Percentiles rank a stretch among this genome's conserved stretches.
Evolutionary conservation across 2,329 filamentous ascomycete species (phyloP).

Genomic region (Cordyceps pruinosa): DNA sequence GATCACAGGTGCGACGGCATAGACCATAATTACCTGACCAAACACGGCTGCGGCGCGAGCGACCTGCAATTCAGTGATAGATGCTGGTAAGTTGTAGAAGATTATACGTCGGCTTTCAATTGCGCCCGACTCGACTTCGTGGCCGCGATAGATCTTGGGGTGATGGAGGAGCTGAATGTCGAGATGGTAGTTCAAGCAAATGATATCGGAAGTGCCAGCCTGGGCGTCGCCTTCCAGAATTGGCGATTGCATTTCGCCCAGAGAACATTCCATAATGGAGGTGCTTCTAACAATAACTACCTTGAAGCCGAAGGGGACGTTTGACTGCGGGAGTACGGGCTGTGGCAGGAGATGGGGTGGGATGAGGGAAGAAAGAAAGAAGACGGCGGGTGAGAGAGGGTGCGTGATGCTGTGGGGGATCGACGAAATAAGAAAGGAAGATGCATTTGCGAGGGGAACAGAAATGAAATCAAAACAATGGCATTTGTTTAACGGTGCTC

Average conservation of each 20-base stretch:
- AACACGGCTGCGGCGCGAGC: not conserved
- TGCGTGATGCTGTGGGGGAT: too few relatives aligned
- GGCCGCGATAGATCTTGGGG: not conserved
- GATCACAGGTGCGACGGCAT: not conserved
- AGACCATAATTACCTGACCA: not conserved
- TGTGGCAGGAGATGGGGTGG: too few relatives aligned
- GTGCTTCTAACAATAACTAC: not conserved
- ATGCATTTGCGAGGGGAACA: too few relatives aligned
- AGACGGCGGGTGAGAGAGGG: too few relatives aligned
- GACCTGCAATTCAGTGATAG: not conserved
- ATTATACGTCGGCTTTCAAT: conserved; percentile 1
- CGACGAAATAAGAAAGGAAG: too few relatives aligned
- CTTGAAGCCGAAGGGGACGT: too few relatives aligned
- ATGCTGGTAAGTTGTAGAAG: not conserved
- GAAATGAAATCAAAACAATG: too few relatives aligned
- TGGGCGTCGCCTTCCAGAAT: not conserved
- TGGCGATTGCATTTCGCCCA: too few relatives aligned
- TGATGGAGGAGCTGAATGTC: not conserved
- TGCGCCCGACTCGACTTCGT: not conserved
- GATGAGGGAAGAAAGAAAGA: too few relatives aligned
- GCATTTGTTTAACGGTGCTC: too few relatives aligned
- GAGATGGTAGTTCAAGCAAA: not conserved
- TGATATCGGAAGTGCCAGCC: too few relatives aligned
- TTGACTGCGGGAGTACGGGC: too few relatives aligned
- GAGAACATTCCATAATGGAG: not conserved